Percentiles rank a stretch among this genome's conserved stretches.
phyloP scores from a whole-genome alignment of 2,329 filamentous ascomycete genomes.

The Huntiella omanensis region DNA sequence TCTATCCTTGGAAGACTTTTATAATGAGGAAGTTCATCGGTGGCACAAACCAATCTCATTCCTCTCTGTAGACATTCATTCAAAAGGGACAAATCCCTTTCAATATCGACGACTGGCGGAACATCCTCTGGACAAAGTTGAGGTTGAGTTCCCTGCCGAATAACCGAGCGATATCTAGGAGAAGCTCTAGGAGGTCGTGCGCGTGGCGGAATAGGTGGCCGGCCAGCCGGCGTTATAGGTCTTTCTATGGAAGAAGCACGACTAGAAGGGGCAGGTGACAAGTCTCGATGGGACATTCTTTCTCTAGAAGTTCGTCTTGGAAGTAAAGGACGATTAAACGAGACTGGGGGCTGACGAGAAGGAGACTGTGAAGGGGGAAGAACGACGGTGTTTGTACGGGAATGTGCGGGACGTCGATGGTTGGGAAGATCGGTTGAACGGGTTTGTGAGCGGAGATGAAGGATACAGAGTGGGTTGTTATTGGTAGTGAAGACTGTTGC shows the following conservation, averaged over 20 bases:
- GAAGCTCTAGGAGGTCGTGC: not conserved
- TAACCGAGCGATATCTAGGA: not conserved
- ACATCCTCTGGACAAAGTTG: not conserved
- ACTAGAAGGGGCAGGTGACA: too few species aligned
- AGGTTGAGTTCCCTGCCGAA: not conserved
- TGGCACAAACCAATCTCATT: not conserved
- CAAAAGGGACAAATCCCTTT: conserved; percentile 4
- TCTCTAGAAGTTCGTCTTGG: too few species aligned
- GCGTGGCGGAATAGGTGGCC: too few species aligned
- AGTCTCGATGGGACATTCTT: too few species aligned
- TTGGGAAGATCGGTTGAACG: not conserved
- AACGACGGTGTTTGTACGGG: not conserved
- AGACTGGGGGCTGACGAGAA: too few species aligned
- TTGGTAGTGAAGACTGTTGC: conserved; percentile 6
- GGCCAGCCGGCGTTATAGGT: too few species aligned
- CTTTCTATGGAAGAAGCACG: too few species aligned
- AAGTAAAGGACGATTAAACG: too few species aligned
- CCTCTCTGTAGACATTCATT: not conserved
- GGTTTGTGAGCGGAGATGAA: conserved; percentile 3
- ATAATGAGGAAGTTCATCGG: too few species aligned
- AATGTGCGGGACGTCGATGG: not conserved
- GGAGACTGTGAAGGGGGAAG: not conserved
- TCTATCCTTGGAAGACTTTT: too few species aligned
- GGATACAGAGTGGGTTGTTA: conserved; percentile 1
- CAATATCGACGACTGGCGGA: conserved; percentile 4